Percentiles rank a stretch among this genome's conserved stretches.
These are phyloP conservation scores for Blastocystis sp. DNA, from an alignment of 352 stramenopile species.

Conservation along the genomic window DNA sequence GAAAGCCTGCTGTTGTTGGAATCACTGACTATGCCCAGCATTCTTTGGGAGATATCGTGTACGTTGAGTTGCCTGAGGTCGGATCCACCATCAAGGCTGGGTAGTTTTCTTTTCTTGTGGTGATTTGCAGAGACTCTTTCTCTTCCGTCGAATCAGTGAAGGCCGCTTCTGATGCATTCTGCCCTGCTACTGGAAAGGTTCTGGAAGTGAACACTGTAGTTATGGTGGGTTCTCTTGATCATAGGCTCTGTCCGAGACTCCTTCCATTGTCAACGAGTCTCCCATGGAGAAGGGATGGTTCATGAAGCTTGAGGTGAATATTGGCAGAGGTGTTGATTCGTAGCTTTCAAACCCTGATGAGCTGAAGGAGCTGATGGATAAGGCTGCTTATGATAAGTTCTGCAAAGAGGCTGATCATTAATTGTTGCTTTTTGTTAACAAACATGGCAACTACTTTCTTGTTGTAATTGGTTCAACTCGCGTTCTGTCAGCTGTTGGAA, in stretches of 20 bases:
- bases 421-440: constrained; percentile 38
- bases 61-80: constrained; percentile 87
- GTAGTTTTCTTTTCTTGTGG: not conserved
- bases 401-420: constrained; percentile 62
- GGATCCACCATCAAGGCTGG: constrained; percentile 77
- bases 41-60: constrained; percentile 90
- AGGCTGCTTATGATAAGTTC: constrained; percentile 63
- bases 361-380: constrained; percentile 60
- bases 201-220: constrained; percentile 81
- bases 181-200: constrained; percentile 82
- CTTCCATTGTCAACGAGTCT: constrained; percentile 62
- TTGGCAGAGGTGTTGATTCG: not conserved
- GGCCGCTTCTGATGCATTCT: constrained; percentile 87
- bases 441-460: not conserved
- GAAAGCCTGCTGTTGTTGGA: constrained; percentile 70
- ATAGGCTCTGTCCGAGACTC: constrained; percentile 60
- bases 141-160: constrained; percentile 96
- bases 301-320: constrained; percentile 62
- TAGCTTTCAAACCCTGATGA: constrained; percentile 61
- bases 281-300: constrained; percentile 63
- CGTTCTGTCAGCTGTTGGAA: constrained; percentile 18
- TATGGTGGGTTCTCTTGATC: not conserved
- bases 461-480: not conserved
- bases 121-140: constrained; percentile 76
- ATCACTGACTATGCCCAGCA: constrained; percentile 95